Percentiles rank a stretch among this genome's conserved stretches.
These are phyloP conservation scores for Phytophthora pistaciae DNA, from an alignment of 352 stramenopile genomes.

Conservation along the genomic window DNA sequence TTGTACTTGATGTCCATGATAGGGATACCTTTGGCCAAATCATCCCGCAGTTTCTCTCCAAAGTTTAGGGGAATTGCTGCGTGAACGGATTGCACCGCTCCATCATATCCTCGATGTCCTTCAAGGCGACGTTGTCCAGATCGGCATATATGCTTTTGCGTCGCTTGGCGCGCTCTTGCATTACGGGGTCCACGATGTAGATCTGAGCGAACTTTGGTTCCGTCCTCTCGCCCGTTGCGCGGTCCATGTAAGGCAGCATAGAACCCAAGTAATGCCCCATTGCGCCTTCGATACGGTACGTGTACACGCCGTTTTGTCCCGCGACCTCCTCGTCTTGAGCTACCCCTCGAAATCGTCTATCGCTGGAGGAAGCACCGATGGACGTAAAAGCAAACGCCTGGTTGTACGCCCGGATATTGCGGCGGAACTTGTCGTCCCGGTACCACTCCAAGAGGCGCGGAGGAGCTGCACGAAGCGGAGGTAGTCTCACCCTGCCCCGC, in stretches of 20 bases:
- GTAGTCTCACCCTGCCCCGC: neutral
- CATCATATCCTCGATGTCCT: constrained; percentile 17
- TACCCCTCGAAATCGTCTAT: neutral
- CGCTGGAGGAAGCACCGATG: neutral
- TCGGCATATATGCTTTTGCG: constrained; percentile 1
- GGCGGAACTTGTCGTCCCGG: neutral
- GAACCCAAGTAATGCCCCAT: neutral
- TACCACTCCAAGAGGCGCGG: neutral
- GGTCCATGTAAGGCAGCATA: neutral
- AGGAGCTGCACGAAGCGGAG: neutral
- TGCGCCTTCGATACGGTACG: neutral
- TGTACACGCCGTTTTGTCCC: neutral
- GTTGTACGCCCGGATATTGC: neutral
- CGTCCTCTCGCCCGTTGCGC: neutral
- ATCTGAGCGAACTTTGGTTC: constrained; percentile 24
- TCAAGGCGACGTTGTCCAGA: neutral
- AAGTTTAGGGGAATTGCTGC: constrained; percentile 2
- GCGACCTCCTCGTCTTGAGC: neutral
- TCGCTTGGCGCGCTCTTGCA: neutral
- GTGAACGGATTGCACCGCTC: constrained; percentile 24
- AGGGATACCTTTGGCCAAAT: neutral
- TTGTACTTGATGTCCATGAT: neutral
- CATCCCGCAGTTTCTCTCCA: neutral
- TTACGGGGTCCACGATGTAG: constrained; percentile 8
- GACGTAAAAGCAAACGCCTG: constrained; percentile 5